Evolutionary conservation across 148 eudicot genomes (phyloP).

Genomic region (Tetragonia tetragonoides): DNA sequence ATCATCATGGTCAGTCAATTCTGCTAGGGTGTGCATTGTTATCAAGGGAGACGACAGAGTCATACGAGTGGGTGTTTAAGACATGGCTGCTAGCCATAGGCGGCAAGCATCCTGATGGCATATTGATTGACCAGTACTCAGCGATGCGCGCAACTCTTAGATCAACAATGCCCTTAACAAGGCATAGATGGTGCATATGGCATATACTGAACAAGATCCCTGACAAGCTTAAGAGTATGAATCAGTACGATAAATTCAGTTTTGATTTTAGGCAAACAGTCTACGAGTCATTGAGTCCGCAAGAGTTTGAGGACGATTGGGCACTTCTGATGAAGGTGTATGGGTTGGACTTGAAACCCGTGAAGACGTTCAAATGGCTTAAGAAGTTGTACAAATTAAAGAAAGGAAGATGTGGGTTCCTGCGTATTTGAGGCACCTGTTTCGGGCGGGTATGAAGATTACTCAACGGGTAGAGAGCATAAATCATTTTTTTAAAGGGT

Average conservation of each 20-base stretch:
- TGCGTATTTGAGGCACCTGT: not conserved
- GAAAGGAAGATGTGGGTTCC: too few relatives aligned
- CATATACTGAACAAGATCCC: slow-evolving; percentile 30
- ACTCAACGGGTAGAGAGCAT: too few relatives aligned
- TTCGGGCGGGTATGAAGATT: too few relatives aligned
- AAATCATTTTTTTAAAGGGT: too few relatives aligned
- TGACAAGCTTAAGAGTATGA: not conserved
- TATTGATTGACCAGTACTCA: slow-evolving; percentile 44
- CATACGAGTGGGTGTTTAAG: slow-evolving; percentile 51
- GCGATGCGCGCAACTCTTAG: slow-evolving; percentile 41
- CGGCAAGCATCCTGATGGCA: slow-evolving; percentile 40
- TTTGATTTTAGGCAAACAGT: not conserved
- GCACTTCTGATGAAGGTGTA: too few relatives aligned
- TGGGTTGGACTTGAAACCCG: too few relatives aligned
- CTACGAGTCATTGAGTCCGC: not conserved
- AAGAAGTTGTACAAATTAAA: not conserved
- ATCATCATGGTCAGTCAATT: slow-evolving; percentile 53
- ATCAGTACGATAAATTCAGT: not conserved
- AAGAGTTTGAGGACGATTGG: too few relatives aligned
- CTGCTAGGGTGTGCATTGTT: slow-evolving; percentile 64
- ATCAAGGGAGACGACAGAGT: slow-evolving; percentile 50
- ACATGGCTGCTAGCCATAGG: slow-evolving; percentile 56
- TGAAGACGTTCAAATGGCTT: too few relatives aligned
- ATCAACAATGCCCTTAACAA: slow-evolving; percentile 43
- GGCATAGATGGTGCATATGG: slow-evolving; percentile 52